Evolutionary conservation across 345 rosid species (phyloP).

Genomic region (Sisymbrium altissimum): DNA sequence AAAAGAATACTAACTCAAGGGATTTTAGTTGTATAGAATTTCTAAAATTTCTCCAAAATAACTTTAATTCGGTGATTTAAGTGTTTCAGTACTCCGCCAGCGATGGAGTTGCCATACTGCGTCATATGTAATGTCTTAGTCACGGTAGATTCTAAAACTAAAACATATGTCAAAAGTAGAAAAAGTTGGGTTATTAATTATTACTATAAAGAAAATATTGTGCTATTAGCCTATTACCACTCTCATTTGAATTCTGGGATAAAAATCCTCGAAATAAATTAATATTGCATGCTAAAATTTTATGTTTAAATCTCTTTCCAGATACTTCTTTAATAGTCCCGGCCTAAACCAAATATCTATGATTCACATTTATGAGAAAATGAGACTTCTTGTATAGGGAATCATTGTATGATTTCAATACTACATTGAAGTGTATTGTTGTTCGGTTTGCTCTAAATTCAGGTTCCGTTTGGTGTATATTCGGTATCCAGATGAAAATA

Average conservation of each 20-base stretch:
- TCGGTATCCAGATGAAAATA: not conserved
- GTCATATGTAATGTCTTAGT: slow-evolving; percentile 6
- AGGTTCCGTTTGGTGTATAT: not conserved
- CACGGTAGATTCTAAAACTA: not conserved
- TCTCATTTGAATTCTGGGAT: too few species aligned
- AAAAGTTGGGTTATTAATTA: too few species aligned
- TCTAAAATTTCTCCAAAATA: not conserved
- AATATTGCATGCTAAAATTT: too few species aligned
- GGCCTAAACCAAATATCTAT: not conserved
- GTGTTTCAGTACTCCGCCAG: not conserved
- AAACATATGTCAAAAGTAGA: not conserved
- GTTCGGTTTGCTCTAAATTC: not conserved
- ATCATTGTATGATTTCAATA: too few species aligned
- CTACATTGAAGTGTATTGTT: not conserved
- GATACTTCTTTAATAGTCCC: not conserved
- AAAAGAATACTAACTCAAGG: not conserved
- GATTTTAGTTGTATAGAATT: not conserved
- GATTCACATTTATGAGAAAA: not conserved
- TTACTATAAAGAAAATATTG: too few species aligned
- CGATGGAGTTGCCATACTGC: not conserved
- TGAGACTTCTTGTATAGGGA: not conserved
- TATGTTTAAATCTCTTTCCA: too few species aligned
- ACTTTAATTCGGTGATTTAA: not conserved
- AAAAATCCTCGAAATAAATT: too few species aligned
- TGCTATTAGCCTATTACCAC: too few species aligned